Conservation (phyloP, 805 yeast species). For the Saccharomycopsis selenospora region DNA sequence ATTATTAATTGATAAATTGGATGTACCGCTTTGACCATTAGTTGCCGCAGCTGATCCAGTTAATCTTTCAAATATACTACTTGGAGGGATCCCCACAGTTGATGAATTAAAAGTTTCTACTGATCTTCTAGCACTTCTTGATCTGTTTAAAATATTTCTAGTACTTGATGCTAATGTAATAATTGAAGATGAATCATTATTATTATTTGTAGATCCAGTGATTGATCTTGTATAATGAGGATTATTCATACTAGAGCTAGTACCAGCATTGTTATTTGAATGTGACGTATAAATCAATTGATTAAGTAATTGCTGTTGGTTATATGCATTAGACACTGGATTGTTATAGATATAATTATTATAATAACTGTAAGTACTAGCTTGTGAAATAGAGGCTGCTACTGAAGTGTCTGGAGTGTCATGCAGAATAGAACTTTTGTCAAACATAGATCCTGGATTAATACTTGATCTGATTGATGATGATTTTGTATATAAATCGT, state of each 20-base stretch:
- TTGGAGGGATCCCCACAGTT: conserved; percentile 21
- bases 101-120: conserved; percentile 21
- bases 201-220: conserved; percentile 13
- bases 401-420: conserved; percentile 19
- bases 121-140: conserved; percentile 19
- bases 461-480: background rate
- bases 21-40: background rate
- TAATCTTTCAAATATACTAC: conserved; percentile 20
- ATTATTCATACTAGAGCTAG: background rate
- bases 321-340: conserved; percentile 3
- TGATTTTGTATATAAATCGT: conserved; percentile 1
- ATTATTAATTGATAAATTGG: background rate
- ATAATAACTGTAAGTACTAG: conserved; percentile 6
- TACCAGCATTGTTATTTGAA: conserved; percentile 6
- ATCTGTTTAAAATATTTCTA: conserved; percentile 17
- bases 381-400: conserved; percentile 10
- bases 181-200: conserved; percentile 18
- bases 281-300: background rate
- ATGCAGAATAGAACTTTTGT: background rate
- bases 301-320: background rate
- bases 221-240: conserved; percentile 11
- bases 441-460: background rate
- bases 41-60: background rate
- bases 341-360: conserved; percentile 4
- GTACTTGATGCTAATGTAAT: conserved; percentile 20